Conservation (phyloP, 345 rosid genomes). For the Litchi chinensis region DNA sequence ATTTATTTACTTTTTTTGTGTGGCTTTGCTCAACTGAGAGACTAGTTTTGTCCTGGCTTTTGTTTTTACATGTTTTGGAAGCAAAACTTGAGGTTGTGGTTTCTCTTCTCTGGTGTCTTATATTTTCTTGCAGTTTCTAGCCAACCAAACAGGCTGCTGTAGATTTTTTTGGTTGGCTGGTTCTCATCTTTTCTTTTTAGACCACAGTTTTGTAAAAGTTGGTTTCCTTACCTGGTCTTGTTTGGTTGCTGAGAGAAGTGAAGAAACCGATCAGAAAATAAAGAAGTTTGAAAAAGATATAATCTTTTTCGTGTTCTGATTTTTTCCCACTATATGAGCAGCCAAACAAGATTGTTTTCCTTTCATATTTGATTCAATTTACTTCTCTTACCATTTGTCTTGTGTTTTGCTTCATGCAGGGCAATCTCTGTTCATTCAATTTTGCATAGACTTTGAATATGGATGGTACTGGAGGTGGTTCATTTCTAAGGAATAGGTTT, state of each 20-base stretch:
- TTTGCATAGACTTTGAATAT: conserved; percentile 19
- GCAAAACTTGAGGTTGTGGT: conserved; percentile 15
- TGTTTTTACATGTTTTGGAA: conserved; percentile 11
- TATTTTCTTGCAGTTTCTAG: conserved; percentile 2
- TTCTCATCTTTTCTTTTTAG: conserved; percentile 1
- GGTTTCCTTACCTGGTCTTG: not conserved
- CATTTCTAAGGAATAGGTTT: conserved; percentile 45
- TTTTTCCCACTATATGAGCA: not conserved
- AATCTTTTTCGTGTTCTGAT: not conserved
- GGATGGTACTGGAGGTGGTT: conserved; percentile 37
- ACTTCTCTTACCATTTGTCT: not conserved
- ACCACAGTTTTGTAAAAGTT: not conserved
- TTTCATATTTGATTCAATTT: not conserved
- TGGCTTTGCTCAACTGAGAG: conserved; percentile 11
- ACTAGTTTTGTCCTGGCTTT: not conserved
- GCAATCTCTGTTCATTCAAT: conserved; percentile 10
- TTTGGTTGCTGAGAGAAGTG: conserved; percentile 1
- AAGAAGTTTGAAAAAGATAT: not conserved
- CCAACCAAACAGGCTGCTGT: not conserved
- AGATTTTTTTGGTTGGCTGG: not conserved
- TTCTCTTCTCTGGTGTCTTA: not conserved
- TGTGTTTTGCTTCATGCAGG: conserved; percentile 15
- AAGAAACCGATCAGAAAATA: not conserved
- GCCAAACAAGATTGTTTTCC: not conserved
- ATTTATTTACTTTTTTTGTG: not conserved